phyloP scores from a whole-genome alignment of 192 early-diverging fungal genomes.

The Haplosporangium gracile region DNA sequence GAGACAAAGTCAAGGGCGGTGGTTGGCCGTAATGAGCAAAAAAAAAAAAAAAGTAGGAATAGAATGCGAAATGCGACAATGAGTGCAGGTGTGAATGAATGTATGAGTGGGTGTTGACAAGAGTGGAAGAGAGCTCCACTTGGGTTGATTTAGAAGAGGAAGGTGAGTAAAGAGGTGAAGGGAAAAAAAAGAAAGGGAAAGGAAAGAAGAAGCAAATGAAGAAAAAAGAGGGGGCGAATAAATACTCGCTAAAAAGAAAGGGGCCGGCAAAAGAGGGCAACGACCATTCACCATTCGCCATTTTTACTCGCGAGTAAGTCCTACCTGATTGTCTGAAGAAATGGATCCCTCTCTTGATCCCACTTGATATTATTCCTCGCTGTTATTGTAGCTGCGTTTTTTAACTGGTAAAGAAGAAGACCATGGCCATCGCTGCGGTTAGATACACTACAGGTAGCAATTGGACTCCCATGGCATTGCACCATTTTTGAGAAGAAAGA shows the following conservation, averaged over 20 bases:
- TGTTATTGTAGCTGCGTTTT: background rate
- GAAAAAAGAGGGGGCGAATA: background rate
- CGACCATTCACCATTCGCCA: constrained; percentile 1
- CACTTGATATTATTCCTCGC: background rate
- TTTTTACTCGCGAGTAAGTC: background rate
- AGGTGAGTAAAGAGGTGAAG: background rate
- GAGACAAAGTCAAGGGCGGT: background rate
- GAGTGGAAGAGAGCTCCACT: no score
- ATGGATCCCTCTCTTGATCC: background rate
- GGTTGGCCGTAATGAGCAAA: background rate
- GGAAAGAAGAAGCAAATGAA: background rate
- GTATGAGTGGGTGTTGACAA: background rate
- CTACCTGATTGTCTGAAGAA: background rate
- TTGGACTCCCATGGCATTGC: no score
- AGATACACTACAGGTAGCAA: no score
- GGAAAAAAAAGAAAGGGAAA: background rate
- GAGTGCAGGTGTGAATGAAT: background rate
- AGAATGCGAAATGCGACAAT: background rate
- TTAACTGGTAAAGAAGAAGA: background rate
- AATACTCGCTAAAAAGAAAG: background rate
- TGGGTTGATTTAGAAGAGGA: background rate
- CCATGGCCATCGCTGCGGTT: background rate
- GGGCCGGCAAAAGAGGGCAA: background rate
- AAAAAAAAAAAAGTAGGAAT: background rate
- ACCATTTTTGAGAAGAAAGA: no score